These are phyloP conservation scores for Yarrowia galli DNA, from an alignment of 1,139 yeast species.

Conservation along the genomic window DNA sequence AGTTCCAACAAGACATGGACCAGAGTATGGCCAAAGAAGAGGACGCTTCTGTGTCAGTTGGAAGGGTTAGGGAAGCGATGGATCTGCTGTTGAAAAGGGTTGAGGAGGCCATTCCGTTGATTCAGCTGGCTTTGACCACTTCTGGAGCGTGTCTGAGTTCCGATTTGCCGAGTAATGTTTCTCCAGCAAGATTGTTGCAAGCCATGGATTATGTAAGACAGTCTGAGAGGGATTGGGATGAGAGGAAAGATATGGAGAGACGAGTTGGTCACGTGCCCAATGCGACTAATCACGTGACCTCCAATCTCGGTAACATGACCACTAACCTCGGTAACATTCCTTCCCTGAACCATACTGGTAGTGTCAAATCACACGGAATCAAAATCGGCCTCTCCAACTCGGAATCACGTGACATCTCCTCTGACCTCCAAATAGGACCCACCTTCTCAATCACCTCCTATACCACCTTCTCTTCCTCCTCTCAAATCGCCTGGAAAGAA, in stretches of 20 bases:
- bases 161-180: constrained; percentile 60
- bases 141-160: constrained; percentile 71
- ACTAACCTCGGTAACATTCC: too few species aligned
- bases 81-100: constrained; percentile 57
- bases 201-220: constrained; percentile 61
- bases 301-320: too few species aligned
- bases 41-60: constrained; percentile 42
- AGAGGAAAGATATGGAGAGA: background rate
- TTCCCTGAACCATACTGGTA: too few species aligned
- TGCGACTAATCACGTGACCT: background rate
- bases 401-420: background rate
- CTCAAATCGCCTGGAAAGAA: constrained; percentile 74
- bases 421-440: constrained; percentile 64
- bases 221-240: constrained; percentile 52
- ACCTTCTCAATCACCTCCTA: constrained; percentile 65
- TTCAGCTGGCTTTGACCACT: constrained; percentile 71
- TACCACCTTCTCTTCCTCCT: constrained; percentile 70
- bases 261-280: too few species aligned
- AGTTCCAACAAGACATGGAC: constrained; percentile 62
- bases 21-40: constrained; percentile 37
- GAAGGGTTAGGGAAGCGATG: constrained; percentile 29
- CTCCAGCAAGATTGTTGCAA: constrained; percentile 71
- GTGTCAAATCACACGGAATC: too few species aligned
- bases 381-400: too few species aligned
- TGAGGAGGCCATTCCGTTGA: constrained; percentile 73